Conservation (phyloP, 2,329 filamentous ascomycete genomes). For the Aureobasidium lini region DNA sequence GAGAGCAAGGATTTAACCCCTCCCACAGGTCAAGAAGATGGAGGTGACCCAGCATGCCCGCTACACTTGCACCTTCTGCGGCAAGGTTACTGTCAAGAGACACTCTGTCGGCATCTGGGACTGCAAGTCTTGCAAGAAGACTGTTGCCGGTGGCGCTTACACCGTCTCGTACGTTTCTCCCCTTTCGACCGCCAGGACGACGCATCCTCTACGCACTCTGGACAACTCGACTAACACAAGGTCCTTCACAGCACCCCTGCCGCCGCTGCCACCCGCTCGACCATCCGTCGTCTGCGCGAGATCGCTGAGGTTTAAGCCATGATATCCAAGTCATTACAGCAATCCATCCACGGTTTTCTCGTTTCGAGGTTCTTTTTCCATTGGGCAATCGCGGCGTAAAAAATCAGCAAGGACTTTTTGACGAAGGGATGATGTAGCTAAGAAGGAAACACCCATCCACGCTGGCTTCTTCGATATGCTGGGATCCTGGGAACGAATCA, state of each 20-base stretch:
- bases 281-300: constrained; percentile 93
- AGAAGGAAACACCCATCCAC: constrained; percentile 12
- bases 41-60: constrained; percentile 98
- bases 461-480: constrained; percentile 9
- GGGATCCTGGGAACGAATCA: constrained; percentile 13
- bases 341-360: constrained; percentile 12
- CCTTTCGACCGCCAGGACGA: not conserved
- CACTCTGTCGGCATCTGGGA: constrained; percentile 92
- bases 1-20: constrained; percentile 7
- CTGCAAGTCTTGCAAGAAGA: constrained; percentile 94
- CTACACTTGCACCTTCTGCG: constrained; percentile 98
- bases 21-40: constrained; percentile 80
- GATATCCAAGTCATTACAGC: constrained; percentile 8
- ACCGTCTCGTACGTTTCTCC: constrained; percentile 71
- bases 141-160: constrained; percentile 88
- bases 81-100: constrained; percentile 73
- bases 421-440: constrained; percentile 14
- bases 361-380: constrained; percentile 14
- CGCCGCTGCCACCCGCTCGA: constrained; percentile 89
- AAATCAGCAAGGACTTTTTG: constrained; percentile 13
- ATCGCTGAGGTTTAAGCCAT: constrained; percentile 79
- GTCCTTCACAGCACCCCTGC: constrained; percentile 64
- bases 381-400: constrained; percentile 15
- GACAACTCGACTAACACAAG: constrained; percentile 22
- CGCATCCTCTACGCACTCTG: not conserved